phyloP scores from a whole-genome alignment of 73 alveolate genomes.

The Paramecium sonneborni region DNA sequence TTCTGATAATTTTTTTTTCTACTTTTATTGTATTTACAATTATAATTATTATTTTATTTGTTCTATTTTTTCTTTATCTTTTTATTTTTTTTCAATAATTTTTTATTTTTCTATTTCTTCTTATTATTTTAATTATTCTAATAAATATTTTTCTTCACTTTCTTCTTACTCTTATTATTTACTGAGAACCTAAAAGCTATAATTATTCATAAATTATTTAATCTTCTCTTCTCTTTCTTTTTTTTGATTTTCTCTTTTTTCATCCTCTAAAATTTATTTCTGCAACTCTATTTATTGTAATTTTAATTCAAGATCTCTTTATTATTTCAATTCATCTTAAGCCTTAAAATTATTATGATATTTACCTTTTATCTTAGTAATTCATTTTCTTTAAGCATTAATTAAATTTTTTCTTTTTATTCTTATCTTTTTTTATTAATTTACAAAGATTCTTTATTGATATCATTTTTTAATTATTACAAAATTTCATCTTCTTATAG shows the following conservation, averaged over 20 bases:
- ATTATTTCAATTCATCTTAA: neutral
- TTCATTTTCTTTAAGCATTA: constrained; percentile 32
- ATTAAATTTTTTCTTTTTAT: constrained; percentile 30
- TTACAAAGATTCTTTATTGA: neutral
- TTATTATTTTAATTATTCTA: neutral
- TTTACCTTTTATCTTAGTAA: neutral
- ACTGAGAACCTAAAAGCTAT: neutral
- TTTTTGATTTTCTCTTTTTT: neutral
- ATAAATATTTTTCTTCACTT: neutral
- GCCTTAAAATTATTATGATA: neutral
- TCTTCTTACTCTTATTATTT: neutral
- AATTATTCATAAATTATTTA: neutral
- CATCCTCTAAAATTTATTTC: neutral
- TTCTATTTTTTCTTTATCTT: neutral
- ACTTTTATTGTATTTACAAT: neutral
- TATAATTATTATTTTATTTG: neutral
- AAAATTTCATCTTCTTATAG: neutral
- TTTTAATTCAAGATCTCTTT: neutral
- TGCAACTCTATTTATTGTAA: neutral
- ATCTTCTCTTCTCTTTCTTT: constrained; percentile 8
- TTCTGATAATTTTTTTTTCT: neutral
- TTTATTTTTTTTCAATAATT: neutral
- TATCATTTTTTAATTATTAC: neutral
- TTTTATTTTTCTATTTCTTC: neutral
- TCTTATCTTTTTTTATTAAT: neutral